A percentile compares a stretch with the other conserved stretches of the same genome.
Evolutionary conservation across 164 flowering plant species (phyloP).

Genomic region (Vitis rupestris): DNA sequence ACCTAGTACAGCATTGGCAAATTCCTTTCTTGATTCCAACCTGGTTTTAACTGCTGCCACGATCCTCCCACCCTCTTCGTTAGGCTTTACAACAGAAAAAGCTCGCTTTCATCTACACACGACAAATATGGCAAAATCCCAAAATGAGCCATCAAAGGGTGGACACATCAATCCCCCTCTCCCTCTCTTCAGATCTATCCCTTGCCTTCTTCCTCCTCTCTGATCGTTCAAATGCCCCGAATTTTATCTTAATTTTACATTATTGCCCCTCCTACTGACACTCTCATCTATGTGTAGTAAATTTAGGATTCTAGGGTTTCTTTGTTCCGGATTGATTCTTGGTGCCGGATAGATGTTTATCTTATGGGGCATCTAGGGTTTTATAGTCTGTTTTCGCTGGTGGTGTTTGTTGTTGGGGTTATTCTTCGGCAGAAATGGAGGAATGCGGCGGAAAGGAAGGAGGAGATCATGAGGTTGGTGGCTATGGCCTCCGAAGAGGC

Average conservation of each 20-base stretch:
- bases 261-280: no score
- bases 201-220: not conserved
- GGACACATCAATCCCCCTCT: no score
- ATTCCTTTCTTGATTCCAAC: no score
- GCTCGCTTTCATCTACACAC: no score
- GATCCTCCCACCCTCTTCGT: no score
- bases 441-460: conserved; percentile 41
- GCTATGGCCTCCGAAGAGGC: conserved; percentile 56
- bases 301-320: conserved; percentile 26
- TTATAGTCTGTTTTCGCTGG: conserved; percentile 18
- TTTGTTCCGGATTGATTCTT: conserved; percentile 22
- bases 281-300: conserved; percentile 19
- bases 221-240: no score
- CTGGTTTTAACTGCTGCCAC: no score
- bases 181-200: not conserved
- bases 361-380: conserved; percentile 55
- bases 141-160: no score
- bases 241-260: no score
- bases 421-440: conserved; percentile 53
- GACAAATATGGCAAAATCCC: no score
- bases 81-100: no score
- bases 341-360: conserved; percentile 48
- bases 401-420: conserved; percentile 21
- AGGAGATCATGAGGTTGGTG: conserved; percentile 57
- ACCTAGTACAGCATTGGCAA: no score